phyloP scores from a whole-genome alignment of 768 basidiomycete genomes.

The Mycena kentingensis region DNA sequence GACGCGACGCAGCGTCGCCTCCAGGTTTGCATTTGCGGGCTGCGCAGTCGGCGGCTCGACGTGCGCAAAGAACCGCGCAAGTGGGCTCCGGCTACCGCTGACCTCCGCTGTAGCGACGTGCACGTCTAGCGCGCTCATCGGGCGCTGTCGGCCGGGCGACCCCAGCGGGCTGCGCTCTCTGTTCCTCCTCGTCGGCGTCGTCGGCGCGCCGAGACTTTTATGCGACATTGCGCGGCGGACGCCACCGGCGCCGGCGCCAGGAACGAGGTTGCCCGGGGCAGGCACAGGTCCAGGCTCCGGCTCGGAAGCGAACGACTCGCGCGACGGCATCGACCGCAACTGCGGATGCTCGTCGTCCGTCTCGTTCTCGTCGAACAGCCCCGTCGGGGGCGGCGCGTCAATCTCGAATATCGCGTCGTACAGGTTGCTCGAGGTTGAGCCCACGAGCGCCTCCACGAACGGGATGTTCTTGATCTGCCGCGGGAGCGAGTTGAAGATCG shows the following conservation, averaged over 20 bases:
- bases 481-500: conserved; percentile 65
- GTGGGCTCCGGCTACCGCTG: conserved; percentile 44
- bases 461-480: conserved; percentile 74
- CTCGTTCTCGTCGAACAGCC: conserved; percentile 54
- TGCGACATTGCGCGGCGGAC: no score
- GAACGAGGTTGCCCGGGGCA: no score
- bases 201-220: no score
- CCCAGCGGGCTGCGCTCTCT: conserved; percentile 20
- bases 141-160: conserved; percentile 22
- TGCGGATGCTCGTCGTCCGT: conserved; percentile 45
- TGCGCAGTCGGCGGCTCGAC: conserved; percentile 18
- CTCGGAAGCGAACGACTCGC: conserved; percentile 33
- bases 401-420: conserved; percentile 82
- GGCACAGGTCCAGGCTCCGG: no score
- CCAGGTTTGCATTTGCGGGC: conserved; percentile 35
- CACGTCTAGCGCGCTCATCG: conserved; percentile 20
- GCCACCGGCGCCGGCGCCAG: no score
- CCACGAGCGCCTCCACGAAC: conserved; percentile 74
- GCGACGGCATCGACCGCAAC: conserved; percentile 42
- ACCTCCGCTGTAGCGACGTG: conserved; percentile 25
- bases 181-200: no score
- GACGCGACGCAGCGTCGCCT: conserved; percentile 52
- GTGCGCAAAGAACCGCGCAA: conserved; percentile 49
- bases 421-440: conserved; percentile 63
- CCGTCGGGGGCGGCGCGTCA: conserved; percentile 49